These are phyloP conservation scores for Cystofilobasidium ferigula DNA, from an alignment of 768 basidiomycete species.

Conservation along the genomic window DNA sequence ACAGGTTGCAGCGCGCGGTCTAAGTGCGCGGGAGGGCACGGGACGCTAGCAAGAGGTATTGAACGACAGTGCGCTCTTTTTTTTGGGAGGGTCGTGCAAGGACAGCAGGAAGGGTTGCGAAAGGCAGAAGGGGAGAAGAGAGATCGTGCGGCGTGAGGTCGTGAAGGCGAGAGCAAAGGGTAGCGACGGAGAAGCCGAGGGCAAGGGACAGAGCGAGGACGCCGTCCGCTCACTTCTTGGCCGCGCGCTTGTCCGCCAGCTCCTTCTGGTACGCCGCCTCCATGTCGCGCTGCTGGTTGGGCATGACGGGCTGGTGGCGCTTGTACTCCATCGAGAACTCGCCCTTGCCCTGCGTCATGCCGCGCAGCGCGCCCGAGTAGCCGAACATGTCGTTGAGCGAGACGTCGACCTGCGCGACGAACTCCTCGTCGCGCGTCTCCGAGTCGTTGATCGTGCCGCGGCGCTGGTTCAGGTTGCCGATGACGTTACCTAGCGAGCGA, in stretches of 20 bases:
- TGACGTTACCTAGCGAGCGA: slow-evolving; percentile 55
- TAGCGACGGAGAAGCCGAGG: too few species aligned
- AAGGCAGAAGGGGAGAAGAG: too few species aligned
- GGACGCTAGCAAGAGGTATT: too few species aligned
- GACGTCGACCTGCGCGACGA: slow-evolving; percentile 80
- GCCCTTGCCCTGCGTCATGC: slow-evolving; percentile 93
- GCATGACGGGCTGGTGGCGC: slow-evolving; percentile 72
- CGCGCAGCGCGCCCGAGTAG: slow-evolving; percentile 83
- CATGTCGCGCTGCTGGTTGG: slow-evolving; percentile 76
- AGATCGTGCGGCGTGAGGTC: too few species aligned
- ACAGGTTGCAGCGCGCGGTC: too few species aligned
- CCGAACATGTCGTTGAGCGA: slow-evolving; percentile 97
- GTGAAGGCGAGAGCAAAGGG: too few species aligned
- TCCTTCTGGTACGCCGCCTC: slow-evolving; percentile 77
- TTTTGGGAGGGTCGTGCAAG: too few species aligned
- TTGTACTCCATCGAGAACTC: slow-evolving; percentile 60
- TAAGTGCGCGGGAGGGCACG: too few species aligned
- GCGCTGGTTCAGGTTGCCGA: slow-evolving; percentile 83
- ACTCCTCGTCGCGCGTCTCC: slow-evolving; percentile 94
- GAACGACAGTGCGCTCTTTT: too few species aligned
- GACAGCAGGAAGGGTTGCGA: too few species aligned
- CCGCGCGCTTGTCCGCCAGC: slow-evolving; percentile 41
- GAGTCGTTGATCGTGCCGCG: slow-evolving; percentile 90
- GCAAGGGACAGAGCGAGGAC: too few species aligned
- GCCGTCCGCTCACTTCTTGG: slow-evolving; percentile 25